Evolutionary conservation across 192 early-diverging fungal genomes (phyloP).

Genomic region (Jimgerdemannia flammicorona): DNA sequence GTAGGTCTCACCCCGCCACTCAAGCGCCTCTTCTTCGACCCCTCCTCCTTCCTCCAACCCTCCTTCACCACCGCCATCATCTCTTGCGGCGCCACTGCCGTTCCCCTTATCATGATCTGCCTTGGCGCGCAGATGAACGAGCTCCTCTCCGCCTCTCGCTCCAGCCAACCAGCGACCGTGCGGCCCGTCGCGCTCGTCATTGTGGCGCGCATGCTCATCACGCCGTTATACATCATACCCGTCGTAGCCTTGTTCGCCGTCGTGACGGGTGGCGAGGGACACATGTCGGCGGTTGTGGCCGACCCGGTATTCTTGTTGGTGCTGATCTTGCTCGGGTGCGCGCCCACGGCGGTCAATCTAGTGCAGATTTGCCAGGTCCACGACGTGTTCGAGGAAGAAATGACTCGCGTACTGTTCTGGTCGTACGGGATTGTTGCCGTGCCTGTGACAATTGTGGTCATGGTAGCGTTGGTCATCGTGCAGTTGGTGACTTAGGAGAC

Average conservation of each 20-base stretch:
- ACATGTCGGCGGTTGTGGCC: constrained; percentile 35
- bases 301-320: constrained; percentile 66
- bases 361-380: constrained; percentile 67
- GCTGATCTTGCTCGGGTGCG: constrained; percentile 57
- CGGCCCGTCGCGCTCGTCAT: constrained; percentile 22
- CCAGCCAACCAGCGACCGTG: neutral
- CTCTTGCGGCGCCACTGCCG: constrained; percentile 70
- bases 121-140: constrained; percentile 64
- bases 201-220: constrained; percentile 28
- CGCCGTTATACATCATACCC: constrained; percentile 35
- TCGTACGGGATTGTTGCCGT: constrained; percentile 54
- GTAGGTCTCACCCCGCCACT: constrained; percentile 65
- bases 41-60: constrained; percentile 49
- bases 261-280: constrained; percentile 1
- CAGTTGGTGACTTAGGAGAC: constrained; percentile 2
- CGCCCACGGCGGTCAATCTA: constrained; percentile 69
- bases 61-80: constrained; percentile 65
- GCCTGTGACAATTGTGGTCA: constrained; percentile 23
- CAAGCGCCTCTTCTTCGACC: constrained; percentile 56
- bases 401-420: constrained; percentile 64
- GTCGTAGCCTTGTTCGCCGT: constrained; percentile 17
- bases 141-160: neutral
- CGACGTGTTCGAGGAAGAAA: constrained; percentile 65
- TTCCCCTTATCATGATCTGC: constrained; percentile 73
- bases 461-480: constrained; percentile 25